phyloP scores from a whole-genome alignment of 108 stramenopile species.

The Nannochloropsis oceanica region DNA sequence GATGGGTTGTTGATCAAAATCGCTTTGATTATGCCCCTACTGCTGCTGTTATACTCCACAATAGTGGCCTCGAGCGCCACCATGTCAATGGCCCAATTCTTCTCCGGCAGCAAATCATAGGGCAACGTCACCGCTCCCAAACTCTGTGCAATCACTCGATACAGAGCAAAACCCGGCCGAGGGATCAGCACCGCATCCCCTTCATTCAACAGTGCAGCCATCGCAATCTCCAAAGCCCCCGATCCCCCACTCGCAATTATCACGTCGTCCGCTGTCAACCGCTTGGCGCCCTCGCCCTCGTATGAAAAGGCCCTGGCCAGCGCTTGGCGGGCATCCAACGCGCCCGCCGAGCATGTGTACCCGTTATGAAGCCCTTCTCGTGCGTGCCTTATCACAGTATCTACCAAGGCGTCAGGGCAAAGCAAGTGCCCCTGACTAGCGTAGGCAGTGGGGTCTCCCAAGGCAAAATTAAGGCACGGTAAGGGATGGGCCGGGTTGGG shows the following conservation, averaged over 20 bases:
- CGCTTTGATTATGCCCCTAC: constrained; percentile 14
- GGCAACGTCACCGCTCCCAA: constrained; percentile 56
- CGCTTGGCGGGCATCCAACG: constrained; percentile 50
- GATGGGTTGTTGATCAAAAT: constrained; percentile 82
- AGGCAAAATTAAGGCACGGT: constrained; percentile 22
- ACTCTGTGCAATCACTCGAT: constrained; percentile 67
- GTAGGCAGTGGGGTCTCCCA: constrained; percentile 47
- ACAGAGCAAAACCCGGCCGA: constrained; percentile 71
- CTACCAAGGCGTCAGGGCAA: neutral
- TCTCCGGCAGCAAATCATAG: constrained; percentile 56
- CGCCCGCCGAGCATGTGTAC: constrained; percentile 62
- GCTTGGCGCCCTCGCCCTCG: neutral
- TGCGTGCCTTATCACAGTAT: neutral
- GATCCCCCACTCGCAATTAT: constrained; percentile 74
- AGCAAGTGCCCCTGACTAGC: constrained; percentile 6
- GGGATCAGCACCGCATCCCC: constrained; percentile 64
- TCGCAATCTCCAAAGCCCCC: constrained; percentile 63
- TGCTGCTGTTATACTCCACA: constrained; percentile 4
- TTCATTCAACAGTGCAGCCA: constrained; percentile 52
- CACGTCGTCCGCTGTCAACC: constrained; percentile 55
- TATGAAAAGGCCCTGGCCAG: constrained; percentile 42
- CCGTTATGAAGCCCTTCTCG: constrained; percentile 23
- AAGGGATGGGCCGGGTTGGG: constrained; percentile 17
- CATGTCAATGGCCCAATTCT: constrained; percentile 68
- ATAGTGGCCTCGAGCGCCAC: constrained; percentile 51